These are phyloP conservation scores for Dipodascus geniculatus DNA, from an alignment of 805 yeast species.

Conservation along the genomic window DNA sequence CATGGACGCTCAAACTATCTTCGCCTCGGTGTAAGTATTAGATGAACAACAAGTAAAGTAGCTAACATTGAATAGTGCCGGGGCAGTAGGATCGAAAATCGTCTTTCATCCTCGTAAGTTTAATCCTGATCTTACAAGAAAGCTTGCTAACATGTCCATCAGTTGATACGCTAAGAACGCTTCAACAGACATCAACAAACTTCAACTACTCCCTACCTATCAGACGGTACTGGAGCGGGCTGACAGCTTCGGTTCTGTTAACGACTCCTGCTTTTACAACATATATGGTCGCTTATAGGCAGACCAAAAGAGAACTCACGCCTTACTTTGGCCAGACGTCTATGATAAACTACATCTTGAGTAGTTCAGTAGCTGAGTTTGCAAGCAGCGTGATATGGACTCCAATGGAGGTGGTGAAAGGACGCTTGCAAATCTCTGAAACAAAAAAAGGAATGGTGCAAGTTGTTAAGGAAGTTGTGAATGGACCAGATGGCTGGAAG, in stretches of 20 bases:
- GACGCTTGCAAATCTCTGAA: slow-evolving; percentile 29
- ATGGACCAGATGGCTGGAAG: slow-evolving; percentile 50
- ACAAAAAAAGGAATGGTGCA: slow-evolving; percentile 5
- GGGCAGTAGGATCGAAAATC: slow-evolving; percentile 27
- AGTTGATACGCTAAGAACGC: slow-evolving; percentile 32
- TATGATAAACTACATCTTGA: slow-evolving; percentile 24
- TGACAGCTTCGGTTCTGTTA: slow-evolving; percentile 27
- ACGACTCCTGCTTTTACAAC: slow-evolving; percentile 33
- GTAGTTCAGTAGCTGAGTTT: slow-evolving; percentile 31
- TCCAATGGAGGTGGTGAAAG: slow-evolving; percentile 36
- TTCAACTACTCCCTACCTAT: slow-evolving; percentile 27
- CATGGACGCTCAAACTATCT: slow-evolving; percentile 28
- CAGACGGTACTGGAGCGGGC: slow-evolving; percentile 30
- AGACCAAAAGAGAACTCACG: slow-evolving; percentile 26
- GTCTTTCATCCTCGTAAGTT: slow-evolving; percentile 29
- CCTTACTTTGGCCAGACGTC: slow-evolving; percentile 27
- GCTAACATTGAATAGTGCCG: slow-evolving; percentile 17
- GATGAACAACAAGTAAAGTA: background rate
- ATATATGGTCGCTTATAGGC: slow-evolving; percentile 30
- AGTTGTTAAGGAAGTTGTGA: slow-evolving; percentile 27
- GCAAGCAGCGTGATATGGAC: slow-evolving; percentile 31
- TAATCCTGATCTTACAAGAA: background rate
- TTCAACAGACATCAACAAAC: slow-evolving; percentile 30
- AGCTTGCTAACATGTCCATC: background rate
- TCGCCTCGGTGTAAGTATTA: slow-evolving; percentile 26